These are phyloP conservation scores for Diplodia intermedia DNA, from an alignment of 2,329 filamentous ascomycete species.

Conservation along the genomic window DNA sequence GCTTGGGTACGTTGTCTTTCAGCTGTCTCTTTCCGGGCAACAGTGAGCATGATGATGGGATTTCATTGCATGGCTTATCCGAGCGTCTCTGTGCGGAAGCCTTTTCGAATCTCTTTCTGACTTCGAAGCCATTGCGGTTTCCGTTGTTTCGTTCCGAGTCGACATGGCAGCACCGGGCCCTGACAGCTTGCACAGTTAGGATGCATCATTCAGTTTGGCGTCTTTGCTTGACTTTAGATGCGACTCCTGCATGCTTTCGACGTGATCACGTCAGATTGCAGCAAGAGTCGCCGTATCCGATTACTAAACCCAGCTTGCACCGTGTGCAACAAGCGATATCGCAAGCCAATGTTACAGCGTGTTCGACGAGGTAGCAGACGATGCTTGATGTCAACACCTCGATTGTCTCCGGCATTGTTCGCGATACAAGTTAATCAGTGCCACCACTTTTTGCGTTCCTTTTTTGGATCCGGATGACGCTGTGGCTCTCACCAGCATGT, in stretches of 20 bases:
- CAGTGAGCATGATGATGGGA: not conserved
- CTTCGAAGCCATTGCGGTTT: not conserved
- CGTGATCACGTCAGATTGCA: not conserved
- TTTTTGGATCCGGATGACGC: not conserved
- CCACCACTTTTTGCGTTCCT: not conserved
- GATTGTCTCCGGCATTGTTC: not conserved
- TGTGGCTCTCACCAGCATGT: too few species aligned
- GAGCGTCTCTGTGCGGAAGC: slow-evolving; percentile 26
- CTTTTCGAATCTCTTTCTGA: slow-evolving; percentile 9
- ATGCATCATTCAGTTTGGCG: not conserved
- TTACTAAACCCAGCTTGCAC: not conserved
- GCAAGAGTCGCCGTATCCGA: not conserved
- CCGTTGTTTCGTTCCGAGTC: not conserved
- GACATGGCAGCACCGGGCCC: not conserved
- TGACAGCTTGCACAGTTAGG: not conserved
- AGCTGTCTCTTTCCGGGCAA: not conserved
- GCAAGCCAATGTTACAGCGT: not conserved
- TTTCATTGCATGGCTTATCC: slow-evolving; percentile 26
- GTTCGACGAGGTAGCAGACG: not conserved
- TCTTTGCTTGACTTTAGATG: not conserved
- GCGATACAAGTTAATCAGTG: too few species aligned
- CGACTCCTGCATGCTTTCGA: not conserved
- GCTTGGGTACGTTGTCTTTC: slow-evolving; percentile 12
- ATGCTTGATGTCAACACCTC: not conserved
- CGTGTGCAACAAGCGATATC: not conserved